Percentiles rank a stretch among this genome's conserved stretches.
These are phyloP conservation scores for Notholithocarpus densiflorus DNA, from an alignment of 306 rosid genomes.

Conservation along the genomic window DNA sequence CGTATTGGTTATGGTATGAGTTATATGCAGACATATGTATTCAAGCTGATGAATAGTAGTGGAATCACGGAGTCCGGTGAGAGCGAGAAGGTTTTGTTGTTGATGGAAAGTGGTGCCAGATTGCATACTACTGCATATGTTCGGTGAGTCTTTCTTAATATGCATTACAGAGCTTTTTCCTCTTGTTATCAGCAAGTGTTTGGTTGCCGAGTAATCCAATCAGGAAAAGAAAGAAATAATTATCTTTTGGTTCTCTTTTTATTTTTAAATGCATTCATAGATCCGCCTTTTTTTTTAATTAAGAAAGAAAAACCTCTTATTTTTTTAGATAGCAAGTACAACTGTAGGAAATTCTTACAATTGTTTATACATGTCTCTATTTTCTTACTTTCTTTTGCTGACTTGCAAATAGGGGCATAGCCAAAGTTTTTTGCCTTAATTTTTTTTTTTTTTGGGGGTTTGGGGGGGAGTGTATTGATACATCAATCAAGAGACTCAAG, in stretches of 20 bases:
- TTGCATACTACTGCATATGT: constrained; percentile 84
- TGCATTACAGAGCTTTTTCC: background rate
- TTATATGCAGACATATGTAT: constrained; percentile 69
- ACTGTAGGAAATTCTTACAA: background rate
- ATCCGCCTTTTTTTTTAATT: too few relatives aligned
- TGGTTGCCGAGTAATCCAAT: background rate
- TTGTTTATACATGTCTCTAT: background rate
- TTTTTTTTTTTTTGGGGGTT: too few relatives aligned
- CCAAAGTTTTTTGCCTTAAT: too few relatives aligned
- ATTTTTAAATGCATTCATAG: too few relatives aligned
- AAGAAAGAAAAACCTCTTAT: background rate
- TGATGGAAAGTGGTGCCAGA: constrained; percentile 93
- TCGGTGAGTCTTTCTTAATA: constrained; percentile 44
- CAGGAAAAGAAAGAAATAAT: background rate
- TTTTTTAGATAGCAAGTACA: background rate
- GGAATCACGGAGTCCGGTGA: constrained; percentile 93
- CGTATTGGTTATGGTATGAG: background rate
- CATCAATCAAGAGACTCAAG: too few relatives aligned
- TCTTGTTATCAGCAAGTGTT: background rate
- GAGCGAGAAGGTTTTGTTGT: constrained; percentile 85
- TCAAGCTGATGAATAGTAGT: constrained; percentile 93
- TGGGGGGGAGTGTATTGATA: too few relatives aligned
- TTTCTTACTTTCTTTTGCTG: background rate
- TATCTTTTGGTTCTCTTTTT: too few relatives aligned
- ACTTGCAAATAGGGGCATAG: background rate